These are phyloP conservation scores for Phalaenopsis hybrid DNA, from an alignment of 116 monocot genomes.

Conservation along the genomic window DNA sequence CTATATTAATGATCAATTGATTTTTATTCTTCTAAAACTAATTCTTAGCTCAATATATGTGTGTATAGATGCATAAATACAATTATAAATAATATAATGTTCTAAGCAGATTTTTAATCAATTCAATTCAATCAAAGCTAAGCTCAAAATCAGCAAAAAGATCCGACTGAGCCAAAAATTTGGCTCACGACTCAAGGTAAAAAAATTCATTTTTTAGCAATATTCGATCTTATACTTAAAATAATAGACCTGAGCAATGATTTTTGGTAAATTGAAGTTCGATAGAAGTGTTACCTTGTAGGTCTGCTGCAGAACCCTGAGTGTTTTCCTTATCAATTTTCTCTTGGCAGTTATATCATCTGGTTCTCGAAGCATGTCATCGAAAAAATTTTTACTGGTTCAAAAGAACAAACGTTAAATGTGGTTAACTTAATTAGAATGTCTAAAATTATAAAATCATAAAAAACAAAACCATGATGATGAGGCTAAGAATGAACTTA, in stretches of 20 bases:
- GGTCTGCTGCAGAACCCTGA: conserved; percentile 78
- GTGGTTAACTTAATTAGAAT: not conserved
- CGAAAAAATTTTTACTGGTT: conserved; percentile 73
- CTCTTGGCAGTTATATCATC: conserved; percentile 71
- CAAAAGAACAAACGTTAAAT: not conserved
- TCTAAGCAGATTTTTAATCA: too few species aligned
- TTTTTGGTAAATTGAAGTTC: not conserved
- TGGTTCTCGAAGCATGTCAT: conserved; percentile 89
- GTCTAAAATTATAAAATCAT: not conserved
- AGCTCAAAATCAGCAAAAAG: too few species aligned
- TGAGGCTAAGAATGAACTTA: not conserved
- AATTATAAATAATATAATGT: too few species aligned
- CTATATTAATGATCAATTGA: too few species aligned
- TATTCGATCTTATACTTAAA: too few species aligned
- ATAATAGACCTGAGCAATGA: not conserved
- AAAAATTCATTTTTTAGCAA: too few species aligned
- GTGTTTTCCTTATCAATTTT: conserved; percentile 57
- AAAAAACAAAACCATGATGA: not conserved
- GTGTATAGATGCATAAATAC: too few species aligned
- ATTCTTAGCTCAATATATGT: too few species aligned
- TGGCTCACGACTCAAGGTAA: too few species aligned
- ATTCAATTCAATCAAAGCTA: too few species aligned
- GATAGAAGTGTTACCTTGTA: conserved; percentile 40
- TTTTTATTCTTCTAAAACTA: too few species aligned
- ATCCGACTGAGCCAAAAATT: too few species aligned